Base-by-base conservation (phyloP, 257 asterid genomes). In the Salvia hispanica region DNA sequence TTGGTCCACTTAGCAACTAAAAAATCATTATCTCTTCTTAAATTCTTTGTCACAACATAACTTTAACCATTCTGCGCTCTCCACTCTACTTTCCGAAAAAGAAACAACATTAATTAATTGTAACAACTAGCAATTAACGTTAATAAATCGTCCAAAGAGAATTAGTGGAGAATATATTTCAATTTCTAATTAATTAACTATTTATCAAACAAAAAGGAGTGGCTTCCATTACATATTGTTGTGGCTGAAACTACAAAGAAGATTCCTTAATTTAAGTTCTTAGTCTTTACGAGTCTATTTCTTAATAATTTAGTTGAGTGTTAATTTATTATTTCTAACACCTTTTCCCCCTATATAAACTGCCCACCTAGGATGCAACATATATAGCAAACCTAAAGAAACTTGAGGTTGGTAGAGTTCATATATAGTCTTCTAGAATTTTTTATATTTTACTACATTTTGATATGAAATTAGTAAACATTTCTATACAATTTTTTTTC, bases 321-420 rank as follows among this genome's bases (percentile, higher is more conserved):
- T 5, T 33, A 31, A 21, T 51, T 28, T 8, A 12, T 8, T 0
- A 8, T 25, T 33, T 11, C 9, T 6, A 10, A 6, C 12, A 4
- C 8, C 8, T n/a, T 56, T 50, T 31, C 5, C 62, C 66, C 9
- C 82, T 78, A 69, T 78, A 78, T 44, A 73, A 51, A 77, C 6
- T 48, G 31, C 69, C 59, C 55, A 50, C 69, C 15, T 47, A 12
- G 42, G 66, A 16, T 15, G 46, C 64, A 25, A 50, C 37, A 14
- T n/a, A n/a, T n/a, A n/a, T 57, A 47, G 16, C 60, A 46, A 50
- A 6, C 45, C 6, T 42, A 57, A 25, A 46, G 39, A 25, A 34
- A 6, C 14, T 45, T 43, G 62, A 47, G 42, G 18, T 34, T 44
- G 31, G 69, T 58, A 31, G 16, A 25, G 21, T 7, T 28, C 69